Evolutionary conservation across 495 filamentous ascomycete species (phyloP), one percentile per base, ranked within the genome.

Genomic region (Halenospora varia): DNA sequence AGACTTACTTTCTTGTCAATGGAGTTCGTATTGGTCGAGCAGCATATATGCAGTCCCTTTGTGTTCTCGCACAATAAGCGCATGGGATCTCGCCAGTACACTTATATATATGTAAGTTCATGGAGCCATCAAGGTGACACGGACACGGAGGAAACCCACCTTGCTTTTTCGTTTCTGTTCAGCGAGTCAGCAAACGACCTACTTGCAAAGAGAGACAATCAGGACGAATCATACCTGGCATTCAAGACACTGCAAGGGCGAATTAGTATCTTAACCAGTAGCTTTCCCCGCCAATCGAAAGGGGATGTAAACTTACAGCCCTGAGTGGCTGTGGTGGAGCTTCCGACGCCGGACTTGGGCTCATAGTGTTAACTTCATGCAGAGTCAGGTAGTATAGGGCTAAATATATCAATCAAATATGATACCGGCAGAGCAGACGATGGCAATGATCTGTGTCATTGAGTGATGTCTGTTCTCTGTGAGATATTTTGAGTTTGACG

Each of bases 1-100:
- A n/a, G n/a, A 62, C 64, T 57, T 47, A 70, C 68, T 68, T 68
- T 41, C 69, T 53, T 3, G 69, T 72, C 18, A 71, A 41, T 24
- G 69, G 66, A n/a, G 70, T 67, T 23, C 69, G 60, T n/a, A 63
- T 44, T 18, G 69, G 67, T 13, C 60, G 62, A 41, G 62, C 57
- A 40, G 65, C 57, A 29, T 69, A 71, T 18, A 64, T 61, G 40
- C 69, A 72, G 19, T 46, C 56, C 48, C 60, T 62, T 19, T 59
- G 59, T 47, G 64, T 51, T 51, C 61, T 62, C 10, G 55, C 49
- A 52, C 69, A 72, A 48, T 63, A 71, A 13, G 55, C 46, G 49
- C 69, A 71, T 15, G 66, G 65, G 22, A 62, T 57, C n/a, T 66
- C 66, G 1, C 67, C 69, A 39, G 67, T 56, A 23, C 66, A 69